Conservation (phyloP, 1,284 basidiomycete genomes). For the Flammula alnicola region DNA sequence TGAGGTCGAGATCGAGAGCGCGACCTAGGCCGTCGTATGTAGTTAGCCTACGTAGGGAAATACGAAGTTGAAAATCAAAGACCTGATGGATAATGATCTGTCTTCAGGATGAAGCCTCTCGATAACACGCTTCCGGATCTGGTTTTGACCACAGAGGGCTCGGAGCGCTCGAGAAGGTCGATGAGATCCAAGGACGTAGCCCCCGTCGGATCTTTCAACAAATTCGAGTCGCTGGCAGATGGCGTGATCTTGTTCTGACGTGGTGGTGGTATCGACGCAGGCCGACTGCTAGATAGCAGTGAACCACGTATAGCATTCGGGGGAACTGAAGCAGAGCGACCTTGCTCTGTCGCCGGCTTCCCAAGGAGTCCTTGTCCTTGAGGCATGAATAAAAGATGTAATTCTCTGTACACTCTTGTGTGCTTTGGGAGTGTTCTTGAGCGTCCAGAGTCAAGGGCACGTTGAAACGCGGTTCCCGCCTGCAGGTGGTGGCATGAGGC, state of each 20-base stretch:
- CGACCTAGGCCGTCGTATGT: constrained; percentile 63
- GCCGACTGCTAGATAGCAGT: constrained; percentile 24
- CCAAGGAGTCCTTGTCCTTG: background rate
- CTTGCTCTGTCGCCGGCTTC: constrained; percentile 14
- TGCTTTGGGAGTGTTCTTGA: background rate
- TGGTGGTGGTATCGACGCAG: constrained; percentile 34
- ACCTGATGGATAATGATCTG: constrained; percentile 91
- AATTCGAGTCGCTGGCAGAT: constrained; percentile 13
- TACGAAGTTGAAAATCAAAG: constrained; percentile 17
- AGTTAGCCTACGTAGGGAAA: background rate
- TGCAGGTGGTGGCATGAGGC: constrained; percentile 3
- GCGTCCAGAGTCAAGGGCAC: constrained; percentile 10
- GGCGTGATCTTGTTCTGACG: constrained; percentile 11
- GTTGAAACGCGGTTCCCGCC: constrained; percentile 13
- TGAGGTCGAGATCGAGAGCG: constrained; percentile 89
- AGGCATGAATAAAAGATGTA: constrained; percentile 13
- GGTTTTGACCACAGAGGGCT: constrained; percentile 83
- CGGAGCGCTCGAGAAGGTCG: constrained; percentile 63
- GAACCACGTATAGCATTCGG: constrained; percentile 7
- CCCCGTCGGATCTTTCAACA: constrained; percentile 16
- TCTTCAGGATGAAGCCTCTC: constrained; percentile 92
- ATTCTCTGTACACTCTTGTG: background rate
- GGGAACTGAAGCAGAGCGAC: constrained; percentile 12
- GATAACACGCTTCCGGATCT: constrained; percentile 88
- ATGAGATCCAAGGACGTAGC: constrained; percentile 57